Evolutionary conservation across 2,329 filamentous ascomycete species (phyloP), one percentile per base, ranked within the genome.

Genomic region (Zelopaecilomyces penicillatus): DNA sequence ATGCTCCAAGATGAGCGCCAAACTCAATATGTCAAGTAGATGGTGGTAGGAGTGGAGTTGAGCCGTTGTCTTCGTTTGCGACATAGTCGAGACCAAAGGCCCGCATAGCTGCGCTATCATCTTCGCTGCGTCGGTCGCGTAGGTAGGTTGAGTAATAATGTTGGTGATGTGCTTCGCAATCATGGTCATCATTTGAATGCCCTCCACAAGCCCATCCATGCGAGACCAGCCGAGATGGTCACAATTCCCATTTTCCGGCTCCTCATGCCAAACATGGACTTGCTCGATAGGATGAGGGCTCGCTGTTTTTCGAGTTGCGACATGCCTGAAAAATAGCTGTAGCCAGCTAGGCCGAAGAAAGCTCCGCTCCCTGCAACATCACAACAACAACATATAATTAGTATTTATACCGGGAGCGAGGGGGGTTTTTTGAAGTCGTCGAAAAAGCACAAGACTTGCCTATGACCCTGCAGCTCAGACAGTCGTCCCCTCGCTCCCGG

Each of bases 271-370:
- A 89, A 82, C 54, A 79, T 74, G 28, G 82, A 83, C 39, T 78
- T 77, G 66, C 83, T 85, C 58, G 76, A 71, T 47, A 87, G 65
- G 50, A 90, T 87, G 48, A 68, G 64, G n/a, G 73, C 70, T 49
- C 76, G 73, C 60, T 87, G 82, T 54, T 74, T 71, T 54, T 80
- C 74, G 30, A 93, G 76, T 62, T 90, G 85, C 41, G 71, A 70
- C 64, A 82, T 83, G 46, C 87, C 87, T 3, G 83, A 85, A 49
- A 80, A 70, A 65, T 89, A 90, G 63, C 81, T 89, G 65, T 90
- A 93, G 1, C 74, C 80, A 4, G 81, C 86, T 11, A 91, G 76
- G 1, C 83, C 84, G 45, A 87, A 70, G 51, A 93, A 88, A 1
- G 85, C 83, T 34, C 80, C 75, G 57, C 84, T 83, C 37, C 86